These are phyloP conservation scores for Leccinum barrowsii DNA, from an alignment of 768 basidiomycete genomes.

Conservation along the genomic window DNA sequence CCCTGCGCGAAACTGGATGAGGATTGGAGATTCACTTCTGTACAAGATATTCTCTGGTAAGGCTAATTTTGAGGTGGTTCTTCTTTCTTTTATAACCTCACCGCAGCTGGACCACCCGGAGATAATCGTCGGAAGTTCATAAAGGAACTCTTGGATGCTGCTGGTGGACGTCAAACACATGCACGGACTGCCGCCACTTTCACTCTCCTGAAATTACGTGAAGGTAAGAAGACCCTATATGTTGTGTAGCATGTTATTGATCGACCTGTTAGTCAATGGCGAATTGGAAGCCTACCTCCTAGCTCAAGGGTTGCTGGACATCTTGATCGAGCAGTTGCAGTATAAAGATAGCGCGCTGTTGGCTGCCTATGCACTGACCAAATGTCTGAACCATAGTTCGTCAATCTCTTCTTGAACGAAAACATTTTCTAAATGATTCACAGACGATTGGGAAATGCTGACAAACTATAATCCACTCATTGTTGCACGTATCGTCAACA, in stretches of 20 bases:
- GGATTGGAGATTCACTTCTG: slow-evolving; percentile 11
- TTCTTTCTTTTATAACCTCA: neutral
- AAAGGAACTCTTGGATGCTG: slow-evolving; percentile 6
- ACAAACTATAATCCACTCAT: slow-evolving; percentile 2
- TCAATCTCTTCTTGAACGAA: neutral
- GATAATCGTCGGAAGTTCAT: slow-evolving; percentile 10
- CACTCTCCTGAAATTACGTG: slow-evolving; percentile 10
- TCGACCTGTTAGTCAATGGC: neutral
- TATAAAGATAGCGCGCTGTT: slow-evolving; percentile 13
- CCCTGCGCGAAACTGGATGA: slow-evolving; percentile 12
- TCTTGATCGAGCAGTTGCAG: slow-evolving; percentile 12
- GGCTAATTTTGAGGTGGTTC: neutral
- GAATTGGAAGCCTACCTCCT: slow-evolving; percentile 3
- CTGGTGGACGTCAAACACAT: neutral
- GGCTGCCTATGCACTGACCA: slow-evolving; percentile 16
- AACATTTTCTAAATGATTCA: neutral
- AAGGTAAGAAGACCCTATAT: neutral
- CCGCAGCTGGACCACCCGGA: slow-evolving; percentile 2
- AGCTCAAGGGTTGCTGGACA: neutral
- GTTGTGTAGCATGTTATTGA: neutral
- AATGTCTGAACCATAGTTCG: slow-evolving; percentile 9
- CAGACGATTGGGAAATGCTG: neutral
- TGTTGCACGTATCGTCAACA: slow-evolving; percentile 20
- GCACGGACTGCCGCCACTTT: slow-evolving; percentile 16
- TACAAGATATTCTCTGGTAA: slow-evolving; percentile 7